Percentiles rank a stretch among this genome's conserved stretches.
Conservation (phyloP, 495 filamentous ascomycete species). For the Rostrohypoxylon terebratum region DNA sequence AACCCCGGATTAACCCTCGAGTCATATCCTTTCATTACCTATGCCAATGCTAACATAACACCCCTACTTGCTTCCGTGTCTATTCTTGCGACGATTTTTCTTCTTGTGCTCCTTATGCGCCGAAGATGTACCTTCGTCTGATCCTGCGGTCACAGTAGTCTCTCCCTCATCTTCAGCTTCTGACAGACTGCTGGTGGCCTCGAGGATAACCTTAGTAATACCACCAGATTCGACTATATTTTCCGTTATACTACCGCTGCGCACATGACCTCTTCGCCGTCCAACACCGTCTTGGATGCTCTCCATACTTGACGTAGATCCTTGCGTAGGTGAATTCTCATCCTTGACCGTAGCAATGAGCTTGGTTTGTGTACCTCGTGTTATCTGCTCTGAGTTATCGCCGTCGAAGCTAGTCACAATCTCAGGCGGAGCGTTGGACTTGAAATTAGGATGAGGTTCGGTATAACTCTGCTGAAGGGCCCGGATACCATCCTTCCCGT, state of each 20-base stretch:
- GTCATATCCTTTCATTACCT: not conserved
- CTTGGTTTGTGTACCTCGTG: conserved; percentile 38
- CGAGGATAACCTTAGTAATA: conserved; percentile 85
- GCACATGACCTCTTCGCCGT: conserved; percentile 67
- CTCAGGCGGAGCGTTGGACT: conserved; percentile 50
- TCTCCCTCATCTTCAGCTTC: conserved; percentile 48
- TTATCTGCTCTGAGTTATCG: conserved; percentile 36
- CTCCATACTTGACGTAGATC: conserved; percentile 34
- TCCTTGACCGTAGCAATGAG: conserved; percentile 23
- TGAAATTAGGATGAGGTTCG: conserved; percentile 53
- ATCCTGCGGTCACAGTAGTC: conserved; percentile 6
- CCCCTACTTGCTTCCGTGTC: conserved; percentile 32
- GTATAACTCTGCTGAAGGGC: conserved; percentile 75
- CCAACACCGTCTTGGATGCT: conserved; percentile 31
- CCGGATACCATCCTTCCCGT: conserved; percentile 80
- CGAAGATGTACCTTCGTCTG: conserved; percentile 31
- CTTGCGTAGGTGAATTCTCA: conserved; percentile 46
- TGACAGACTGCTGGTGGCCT: conserved; percentile 71
- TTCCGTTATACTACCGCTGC: conserved; percentile 90
- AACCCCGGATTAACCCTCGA: not conserved
- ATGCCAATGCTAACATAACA: not conserved
- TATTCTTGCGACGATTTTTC: conserved; percentile 41
- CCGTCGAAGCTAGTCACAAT: conserved; percentile 42
- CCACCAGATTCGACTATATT: conserved; percentile 85
- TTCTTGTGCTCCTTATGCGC: conserved; percentile 23